Evolutionary conservation across 2,329 filamentous ascomycete species (phyloP).

Genomic region (Ophiocordyceps camponoti-floridani): DNA sequence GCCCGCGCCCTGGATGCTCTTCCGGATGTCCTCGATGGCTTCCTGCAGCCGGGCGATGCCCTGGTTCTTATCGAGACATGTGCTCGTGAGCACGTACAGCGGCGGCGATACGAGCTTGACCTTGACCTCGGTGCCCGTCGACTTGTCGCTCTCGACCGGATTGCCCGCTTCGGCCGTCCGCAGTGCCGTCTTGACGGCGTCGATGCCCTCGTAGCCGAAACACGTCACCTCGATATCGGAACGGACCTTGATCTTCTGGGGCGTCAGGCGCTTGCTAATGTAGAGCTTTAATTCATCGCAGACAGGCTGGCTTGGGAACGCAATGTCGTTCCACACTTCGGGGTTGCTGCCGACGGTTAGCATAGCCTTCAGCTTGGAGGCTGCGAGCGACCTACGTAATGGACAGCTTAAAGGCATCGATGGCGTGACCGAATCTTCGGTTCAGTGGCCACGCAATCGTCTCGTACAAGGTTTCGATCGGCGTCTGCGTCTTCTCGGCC

Average conservation of each 20-base stretch:
- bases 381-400: conserved; percentile 56
- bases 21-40: conserved; percentile 74
- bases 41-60: conserved; percentile 76
- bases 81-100: conserved; percentile 88
- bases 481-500: conserved; percentile 84
- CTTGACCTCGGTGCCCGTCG: conserved; percentile 76
- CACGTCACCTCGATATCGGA: conserved; percentile 94
- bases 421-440: conserved; percentile 90
- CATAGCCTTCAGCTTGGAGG: neutral
- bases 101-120: conserved; percentile 96
- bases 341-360: conserved; percentile 48
- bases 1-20: conserved; percentile 58
- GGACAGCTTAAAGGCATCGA: conserved; percentile 97
- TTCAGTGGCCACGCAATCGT: conserved; percentile 92
- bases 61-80: conserved; percentile 79
- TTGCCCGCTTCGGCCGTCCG: conserved; percentile 84
- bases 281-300: conserved; percentile 84
- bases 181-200: conserved; percentile 88
- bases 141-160: conserved; percentile 32
- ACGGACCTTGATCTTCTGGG: conserved; percentile 96
- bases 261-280: conserved; percentile 91
- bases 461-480: conserved; percentile 91
- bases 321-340: conserved; percentile 86
- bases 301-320: conserved; percentile 71
- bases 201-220: conserved; percentile 93